Percentiles rank a stretch among this genome's conserved stretches.
phyloP scores from a whole-genome alignment of 768 basidiomycete species.

The Tylopilus subfusipes region DNA sequence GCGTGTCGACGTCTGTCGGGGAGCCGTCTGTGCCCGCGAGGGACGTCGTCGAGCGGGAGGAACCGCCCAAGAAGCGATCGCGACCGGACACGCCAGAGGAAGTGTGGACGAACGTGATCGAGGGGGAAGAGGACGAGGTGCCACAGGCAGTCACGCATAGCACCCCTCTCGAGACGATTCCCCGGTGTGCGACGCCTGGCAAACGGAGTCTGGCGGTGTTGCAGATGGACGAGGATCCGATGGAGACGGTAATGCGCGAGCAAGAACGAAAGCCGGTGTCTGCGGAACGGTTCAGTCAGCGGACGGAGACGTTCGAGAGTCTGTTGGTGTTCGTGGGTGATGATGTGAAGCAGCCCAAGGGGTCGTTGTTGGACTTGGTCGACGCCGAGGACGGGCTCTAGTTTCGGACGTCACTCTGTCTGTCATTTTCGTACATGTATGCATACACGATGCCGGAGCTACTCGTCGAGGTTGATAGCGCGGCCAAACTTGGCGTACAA shows the following conservation, averaged over 20 bases:
- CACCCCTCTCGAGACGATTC: not conserved
- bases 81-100: conserved; percentile 40
- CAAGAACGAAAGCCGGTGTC: conserved; percentile 30
- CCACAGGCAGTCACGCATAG: not conserved
- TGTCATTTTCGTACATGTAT: not conserved
- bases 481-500: conserved; percentile 91
- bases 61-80: conserved; percentile 45
- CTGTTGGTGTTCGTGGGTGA: conserved; percentile 61
- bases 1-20: no score
- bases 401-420: not conserved
- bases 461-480: conserved; percentile 91
- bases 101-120: conserved; percentile 41
- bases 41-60: conserved; percentile 18
- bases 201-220: conserved; percentile 19
- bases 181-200: not conserved
- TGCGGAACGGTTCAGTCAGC: conserved; percentile 53
- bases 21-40: not conserved
- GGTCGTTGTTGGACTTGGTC: conserved; percentile 61
- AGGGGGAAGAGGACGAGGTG: conserved; percentile 26
- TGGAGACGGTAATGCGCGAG: conserved; percentile 24
- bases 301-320: conserved; percentile 67
- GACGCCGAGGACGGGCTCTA: conserved; percentile 33
- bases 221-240: conserved; percentile 24
- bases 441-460: not conserved
- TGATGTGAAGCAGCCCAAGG: conserved; percentile 63